Percentiles rank a stretch among this genome's conserved stretches.
phyloP scores from a whole-genome alignment of 306 rosid genomes.

The Fragaria iinumae region DNA sequence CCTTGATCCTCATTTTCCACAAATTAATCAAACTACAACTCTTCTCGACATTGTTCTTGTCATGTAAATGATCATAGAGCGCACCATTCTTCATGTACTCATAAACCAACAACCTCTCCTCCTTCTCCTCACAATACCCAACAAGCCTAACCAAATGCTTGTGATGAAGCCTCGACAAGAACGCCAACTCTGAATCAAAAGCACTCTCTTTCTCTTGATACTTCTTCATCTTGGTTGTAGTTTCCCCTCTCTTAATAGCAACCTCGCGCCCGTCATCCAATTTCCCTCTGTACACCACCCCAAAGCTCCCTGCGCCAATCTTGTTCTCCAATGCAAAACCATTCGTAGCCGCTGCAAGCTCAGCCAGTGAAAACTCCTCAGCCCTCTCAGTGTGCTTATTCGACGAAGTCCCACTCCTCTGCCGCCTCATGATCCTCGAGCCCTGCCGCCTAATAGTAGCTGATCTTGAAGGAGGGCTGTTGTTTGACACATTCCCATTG shows the following conservation, averaged over 20 bases:
- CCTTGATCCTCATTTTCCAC: slow-evolving; percentile 85
- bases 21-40: slow-evolving; percentile 53
- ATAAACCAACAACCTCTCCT: slow-evolving; percentile 80
- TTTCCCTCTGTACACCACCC: slow-evolving; percentile 77
- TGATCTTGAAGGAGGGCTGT: slow-evolving; percentile 56
- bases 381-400: slow-evolving; percentile 67
- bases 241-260: slow-evolving; percentile 80
- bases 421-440: slow-evolving; percentile 79
- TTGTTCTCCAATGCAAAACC: slow-evolving; percentile 61
- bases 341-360: slow-evolving; percentile 68
- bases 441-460: slow-evolving; percentile 64
- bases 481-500: slow-evolving; percentile 43
- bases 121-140: slow-evolving; percentile 82
- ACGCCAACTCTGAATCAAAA: slow-evolving; percentile 82
- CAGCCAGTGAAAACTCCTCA: slow-evolving; percentile 68
- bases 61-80: slow-evolving; percentile 68
- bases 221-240: slow-evolving; percentile 44
- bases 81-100: slow-evolving; percentile 95
- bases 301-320: slow-evolving; percentile 90
- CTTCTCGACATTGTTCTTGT: slow-evolving; percentile 61
- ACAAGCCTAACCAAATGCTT: slow-evolving; percentile 86
- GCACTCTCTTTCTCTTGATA: slow-evolving; percentile 89
- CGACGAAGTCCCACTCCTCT: slow-evolving; percentile 91
- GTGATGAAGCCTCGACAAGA: slow-evolving; percentile 86
- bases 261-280: slow-evolving; percentile 72